Evolutionary conservation across 2,329 filamentous ascomycete genomes (phyloP).

Genomic region (Arachnomyces sp.): DNA sequence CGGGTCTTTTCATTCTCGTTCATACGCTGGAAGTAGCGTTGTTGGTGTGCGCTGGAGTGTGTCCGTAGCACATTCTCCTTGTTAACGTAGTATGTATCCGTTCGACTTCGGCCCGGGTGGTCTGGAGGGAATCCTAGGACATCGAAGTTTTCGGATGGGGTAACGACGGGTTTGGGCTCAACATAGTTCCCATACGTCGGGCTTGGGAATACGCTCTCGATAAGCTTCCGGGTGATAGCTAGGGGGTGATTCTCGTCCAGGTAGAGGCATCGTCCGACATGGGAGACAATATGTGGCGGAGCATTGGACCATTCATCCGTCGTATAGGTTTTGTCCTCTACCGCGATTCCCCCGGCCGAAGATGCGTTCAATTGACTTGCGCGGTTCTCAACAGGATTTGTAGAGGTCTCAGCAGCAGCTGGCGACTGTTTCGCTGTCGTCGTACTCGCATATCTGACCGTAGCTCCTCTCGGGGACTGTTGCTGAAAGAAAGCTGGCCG

Average conservation of each 20-base stretch:
- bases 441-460: too few species aligned
- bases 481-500: neutral
- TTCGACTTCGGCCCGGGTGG: constrained; percentile 77
- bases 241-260: constrained; percentile 85
- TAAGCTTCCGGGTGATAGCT: constrained; percentile 80
- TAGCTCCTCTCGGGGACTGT: too few species aligned
- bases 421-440: neutral
- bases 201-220: constrained; percentile 75
- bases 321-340: constrained; percentile 51
- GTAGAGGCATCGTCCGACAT: constrained; percentile 72
- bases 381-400: neutral
- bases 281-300: constrained; percentile 62
- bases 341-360: constrained; percentile 16
- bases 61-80: constrained; percentile 74
- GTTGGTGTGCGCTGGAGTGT: constrained; percentile 92
- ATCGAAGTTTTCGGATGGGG: constrained; percentile 84
- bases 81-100: constrained; percentile 96
- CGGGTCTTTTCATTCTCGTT: constrained; percentile 30
- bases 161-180: constrained; percentile 72
- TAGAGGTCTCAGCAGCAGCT: constrained; percentile 1
- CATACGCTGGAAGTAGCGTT: constrained; percentile 65
- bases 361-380: constrained; percentile 5
- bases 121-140: constrained; percentile 84
- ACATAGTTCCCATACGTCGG: constrained; percentile 70
- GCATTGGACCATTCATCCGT: constrained; percentile 82